A percentile compares a stretch with the other conserved stretches of the same genome.
phyloP scores from a whole-genome alignment of 2,329 filamentous ascomycete genomes.

The Nigrograna mackinnonii region DNA sequence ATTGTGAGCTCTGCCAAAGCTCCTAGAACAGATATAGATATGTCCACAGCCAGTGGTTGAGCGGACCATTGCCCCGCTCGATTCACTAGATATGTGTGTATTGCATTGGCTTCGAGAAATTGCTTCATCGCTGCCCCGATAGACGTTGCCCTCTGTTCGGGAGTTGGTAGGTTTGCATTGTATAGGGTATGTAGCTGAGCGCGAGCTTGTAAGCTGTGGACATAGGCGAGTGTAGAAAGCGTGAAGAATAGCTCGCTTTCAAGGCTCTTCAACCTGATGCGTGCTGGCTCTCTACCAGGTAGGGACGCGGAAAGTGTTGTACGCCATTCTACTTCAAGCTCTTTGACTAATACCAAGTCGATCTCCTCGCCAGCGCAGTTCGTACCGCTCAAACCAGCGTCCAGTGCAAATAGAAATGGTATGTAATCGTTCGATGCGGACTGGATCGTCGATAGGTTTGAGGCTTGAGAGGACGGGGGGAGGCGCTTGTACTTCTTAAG shows the following conservation, averaged over 20 bases:
- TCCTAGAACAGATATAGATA: constrained; percentile 46
- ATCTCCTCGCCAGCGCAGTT: constrained; percentile 64
- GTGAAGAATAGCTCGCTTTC: constrained; percentile 84
- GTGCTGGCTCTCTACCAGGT: constrained; percentile 60
- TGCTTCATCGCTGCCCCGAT: constrained; percentile 76
- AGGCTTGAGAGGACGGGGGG: constrained; percentile 69
- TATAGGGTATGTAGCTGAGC: constrained; percentile 75
- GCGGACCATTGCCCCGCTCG: constrained; percentile 51
- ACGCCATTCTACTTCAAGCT: constrained; percentile 78
- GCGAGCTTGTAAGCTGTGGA: constrained; percentile 73
- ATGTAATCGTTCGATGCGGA: constrained; percentile 76
- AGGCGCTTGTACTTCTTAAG: constrained; percentile 91
- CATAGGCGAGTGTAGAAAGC: constrained; percentile 75
- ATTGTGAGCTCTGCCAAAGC: constrained; percentile 66
- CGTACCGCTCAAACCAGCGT: constrained; percentile 67
- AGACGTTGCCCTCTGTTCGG: constrained; percentile 69
- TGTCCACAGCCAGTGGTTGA: constrained; percentile 42
- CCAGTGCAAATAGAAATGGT: constrained; percentile 79
- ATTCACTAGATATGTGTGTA: constrained; percentile 72
- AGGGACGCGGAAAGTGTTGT: constrained; percentile 71
- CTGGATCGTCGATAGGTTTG: constrained; percentile 72
- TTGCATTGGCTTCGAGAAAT: constrained; percentile 75
- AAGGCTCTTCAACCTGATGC: constrained; percentile 72
- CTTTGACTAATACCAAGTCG: constrained; percentile 67
- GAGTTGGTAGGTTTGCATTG: constrained; percentile 55